A percentile compares a stretch with the other conserved stretches of the same genome.
Conservation (phyloP, 2,329 filamentous ascomycete genomes). For the Fusarium sp. region DNA sequence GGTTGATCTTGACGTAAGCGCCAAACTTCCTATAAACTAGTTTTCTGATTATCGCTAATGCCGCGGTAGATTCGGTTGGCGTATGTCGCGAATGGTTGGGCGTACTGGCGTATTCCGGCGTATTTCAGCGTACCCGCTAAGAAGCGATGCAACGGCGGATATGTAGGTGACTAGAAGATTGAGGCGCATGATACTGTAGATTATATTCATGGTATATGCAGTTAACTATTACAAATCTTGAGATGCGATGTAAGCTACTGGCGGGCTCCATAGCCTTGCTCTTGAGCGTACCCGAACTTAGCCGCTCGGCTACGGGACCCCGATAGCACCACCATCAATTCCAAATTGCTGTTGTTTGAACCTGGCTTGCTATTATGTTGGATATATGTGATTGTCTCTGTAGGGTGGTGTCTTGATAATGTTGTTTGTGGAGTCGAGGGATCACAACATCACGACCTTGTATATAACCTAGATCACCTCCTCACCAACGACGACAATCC, state of each 20-base stretch:
- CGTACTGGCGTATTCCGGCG: conserved; percentile 7
- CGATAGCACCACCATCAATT: background rate
- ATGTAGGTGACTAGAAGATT: too few species aligned
- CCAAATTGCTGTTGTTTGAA: background rate
- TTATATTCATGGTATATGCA: accelerated
- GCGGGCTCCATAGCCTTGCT: background rate
- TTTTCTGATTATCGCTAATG: background rate
- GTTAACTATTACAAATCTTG: background rate
- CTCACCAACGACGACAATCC: background rate
- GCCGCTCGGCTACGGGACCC: too few species aligned
- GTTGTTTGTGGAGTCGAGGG: background rate
- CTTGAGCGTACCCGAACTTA: too few species aligned
- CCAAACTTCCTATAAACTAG: too few species aligned
- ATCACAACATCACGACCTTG: too few species aligned
- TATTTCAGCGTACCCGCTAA: conserved; percentile 6
- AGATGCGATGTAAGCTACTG: background rate
- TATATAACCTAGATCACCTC: background rate
- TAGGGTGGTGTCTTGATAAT: background rate
- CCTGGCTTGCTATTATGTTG: accelerated
- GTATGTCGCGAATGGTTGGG: background rate
- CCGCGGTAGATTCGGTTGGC: background rate
- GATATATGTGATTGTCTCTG: accelerated
- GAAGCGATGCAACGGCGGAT: background rate
- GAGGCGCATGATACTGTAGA: accelerated
- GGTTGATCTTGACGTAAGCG: background rate